Evolutionary conservation across 495 filamentous ascomycete species (phyloP).

Genomic region (Neurospora sp.): DNA sequence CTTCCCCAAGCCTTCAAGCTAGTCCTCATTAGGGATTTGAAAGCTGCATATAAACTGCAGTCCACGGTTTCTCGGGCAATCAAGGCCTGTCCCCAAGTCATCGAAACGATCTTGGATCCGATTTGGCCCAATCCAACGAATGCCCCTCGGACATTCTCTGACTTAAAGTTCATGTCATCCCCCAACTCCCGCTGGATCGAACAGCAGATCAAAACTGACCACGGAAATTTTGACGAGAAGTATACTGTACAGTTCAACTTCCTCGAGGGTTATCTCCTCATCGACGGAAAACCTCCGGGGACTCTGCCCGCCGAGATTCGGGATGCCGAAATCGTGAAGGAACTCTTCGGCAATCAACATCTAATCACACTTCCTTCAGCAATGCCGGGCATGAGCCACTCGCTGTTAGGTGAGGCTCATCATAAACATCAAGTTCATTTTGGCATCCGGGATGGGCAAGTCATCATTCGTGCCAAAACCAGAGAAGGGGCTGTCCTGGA

Average conservation of each 20-base stretch:
- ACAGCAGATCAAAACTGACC: neutral
- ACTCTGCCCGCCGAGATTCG: neutral
- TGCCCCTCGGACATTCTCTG: neutral
- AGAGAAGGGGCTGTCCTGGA: neutral
- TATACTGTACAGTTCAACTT: neutral
- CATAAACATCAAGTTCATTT: neutral
- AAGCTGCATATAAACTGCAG: neutral
- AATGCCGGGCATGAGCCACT: neutral
- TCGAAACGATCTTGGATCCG: neutral
- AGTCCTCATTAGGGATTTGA: neutral
- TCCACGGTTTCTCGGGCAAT: neutral
- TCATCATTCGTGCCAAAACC: neutral
- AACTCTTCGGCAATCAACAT: neutral
- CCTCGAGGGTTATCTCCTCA: neutral
- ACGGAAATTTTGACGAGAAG: neutral
- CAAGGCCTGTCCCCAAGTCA: neutral
- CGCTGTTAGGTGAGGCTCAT: neutral
- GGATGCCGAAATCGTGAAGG: neutral
- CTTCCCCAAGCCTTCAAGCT: neutral
- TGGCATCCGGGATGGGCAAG: neutral
- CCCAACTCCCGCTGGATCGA: neutral
- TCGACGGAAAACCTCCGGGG: neutral
- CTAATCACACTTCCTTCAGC: neutral
- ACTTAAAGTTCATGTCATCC: neutral
- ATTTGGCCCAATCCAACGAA: neutral